phyloP scores from a whole-genome alignment of 2,329 filamentous ascomycete species.

The Neofusicoccum parvum region DNA sequence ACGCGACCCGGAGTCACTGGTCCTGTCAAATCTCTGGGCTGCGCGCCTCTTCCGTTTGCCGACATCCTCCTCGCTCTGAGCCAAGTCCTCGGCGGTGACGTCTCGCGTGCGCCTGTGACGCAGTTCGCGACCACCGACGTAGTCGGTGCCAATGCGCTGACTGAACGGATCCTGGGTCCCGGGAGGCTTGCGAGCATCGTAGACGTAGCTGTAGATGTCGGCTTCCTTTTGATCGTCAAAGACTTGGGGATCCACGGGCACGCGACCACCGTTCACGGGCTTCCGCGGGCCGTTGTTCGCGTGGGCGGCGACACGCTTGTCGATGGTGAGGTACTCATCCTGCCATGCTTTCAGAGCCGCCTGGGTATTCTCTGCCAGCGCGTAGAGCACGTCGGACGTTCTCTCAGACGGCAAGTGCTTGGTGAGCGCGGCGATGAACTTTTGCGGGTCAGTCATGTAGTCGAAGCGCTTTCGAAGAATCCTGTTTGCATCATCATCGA shows the following conservation, averaged over 20 bases:
- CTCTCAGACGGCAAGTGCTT: conserved; percentile 46
- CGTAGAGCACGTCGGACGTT: conserved; percentile 56
- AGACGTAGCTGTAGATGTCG: conserved; percentile 61
- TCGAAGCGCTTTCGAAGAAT: conserved; percentile 44
- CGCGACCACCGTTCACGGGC: conserved; percentile 50
- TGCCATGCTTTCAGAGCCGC: conserved; percentile 58
- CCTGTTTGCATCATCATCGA: conserved; percentile 44
- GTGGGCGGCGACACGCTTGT: conserved; percentile 40
- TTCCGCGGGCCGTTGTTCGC: conserved; percentile 49
- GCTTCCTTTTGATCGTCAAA: conserved; percentile 65
- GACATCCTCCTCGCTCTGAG: conserved; percentile 42
- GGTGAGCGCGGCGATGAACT: conserved; percentile 46
- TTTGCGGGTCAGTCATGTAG: conserved; percentile 46
- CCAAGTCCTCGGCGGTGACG: conserved; percentile 23
- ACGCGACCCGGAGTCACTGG: conserved; percentile 26
- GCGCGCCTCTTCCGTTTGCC: conserved; percentile 38
- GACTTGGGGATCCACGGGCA: conserved; percentile 48
- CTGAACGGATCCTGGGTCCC: conserved; percentile 60
- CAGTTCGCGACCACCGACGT: conserved; percentile 49
- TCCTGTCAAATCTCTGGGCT: conserved; percentile 36
- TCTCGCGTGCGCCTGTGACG: conserved; percentile 47
- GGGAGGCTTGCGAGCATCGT: conserved; percentile 53
- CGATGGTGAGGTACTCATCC: conserved; percentile 61
- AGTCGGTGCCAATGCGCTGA: conserved; percentile 52
- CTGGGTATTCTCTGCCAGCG: conserved; percentile 57